Conservation (phyloP, 352 stramenopile genomes). For the Pythium aquatile region DNA sequence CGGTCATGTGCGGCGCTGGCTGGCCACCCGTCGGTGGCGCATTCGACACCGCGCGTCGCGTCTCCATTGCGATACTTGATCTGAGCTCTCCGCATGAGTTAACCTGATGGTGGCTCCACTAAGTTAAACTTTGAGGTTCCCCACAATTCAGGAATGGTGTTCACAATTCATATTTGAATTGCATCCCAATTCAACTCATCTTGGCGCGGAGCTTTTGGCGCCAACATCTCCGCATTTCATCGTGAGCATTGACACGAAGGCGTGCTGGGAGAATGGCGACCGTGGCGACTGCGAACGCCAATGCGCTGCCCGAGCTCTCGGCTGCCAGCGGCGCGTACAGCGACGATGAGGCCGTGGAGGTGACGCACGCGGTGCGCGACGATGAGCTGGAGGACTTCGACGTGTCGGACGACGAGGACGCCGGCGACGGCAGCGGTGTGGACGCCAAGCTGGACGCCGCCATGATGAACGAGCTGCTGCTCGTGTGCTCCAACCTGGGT, state of each 20-base stretch:
- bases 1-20: constrained; percentile 1
- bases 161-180: constrained; percentile 5
- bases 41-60: constrained; percentile 11
- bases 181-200: constrained; percentile 1
- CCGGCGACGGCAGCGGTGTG: constrained; percentile 5
- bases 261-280: neutral
- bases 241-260: neutral
- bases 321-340: neutral
- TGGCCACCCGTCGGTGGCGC: constrained; percentile 2
- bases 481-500: constrained; percentile 86
- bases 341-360: constrained; percentile 22
- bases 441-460: constrained; percentile 55
- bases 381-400: constrained; percentile 63
- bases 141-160: neutral
- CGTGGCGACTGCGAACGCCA: neutral
- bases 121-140: neutral
- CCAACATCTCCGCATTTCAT: constrained; percentile 14
- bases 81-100: constrained; percentile 2
- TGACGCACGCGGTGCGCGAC: constrained; percentile 20
- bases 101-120: neutral
- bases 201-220: constrained; percentile 23
- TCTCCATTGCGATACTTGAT: constrained; percentile 15
- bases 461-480: constrained; percentile 87
- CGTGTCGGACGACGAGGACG: constrained; percentile 48
- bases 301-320: neutral